Conservation (phyloP, 495 filamentous ascomycete genomes). For the Cryomyces antarcticus region DNA sequence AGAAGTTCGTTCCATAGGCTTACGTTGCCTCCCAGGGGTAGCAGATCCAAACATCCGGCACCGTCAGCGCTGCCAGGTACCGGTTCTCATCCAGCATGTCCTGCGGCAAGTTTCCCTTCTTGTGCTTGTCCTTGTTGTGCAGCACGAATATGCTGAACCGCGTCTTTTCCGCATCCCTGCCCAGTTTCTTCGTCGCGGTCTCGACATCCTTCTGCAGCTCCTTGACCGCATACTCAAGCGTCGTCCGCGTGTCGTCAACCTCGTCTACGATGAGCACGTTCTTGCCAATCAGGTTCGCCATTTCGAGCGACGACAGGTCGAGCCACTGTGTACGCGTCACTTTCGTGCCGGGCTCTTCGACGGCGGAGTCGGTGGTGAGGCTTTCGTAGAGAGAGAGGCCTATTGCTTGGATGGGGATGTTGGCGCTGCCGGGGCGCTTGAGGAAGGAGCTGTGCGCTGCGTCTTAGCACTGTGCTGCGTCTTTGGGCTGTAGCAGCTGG, state of each 20-base stretch:
- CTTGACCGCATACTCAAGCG: constrained; percentile 85
- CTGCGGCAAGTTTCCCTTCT: constrained; percentile 71
- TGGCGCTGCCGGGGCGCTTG: constrained; percentile 66
- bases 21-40: constrained; percentile 97
- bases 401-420: constrained; percentile 99
- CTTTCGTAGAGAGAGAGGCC: constrained; percentile 92
- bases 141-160: constrained; percentile 86
- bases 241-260: constrained; percentile 95
- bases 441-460: constrained; percentile 53
- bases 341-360: constrained; percentile 70
- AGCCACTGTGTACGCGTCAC: constrained; percentile 98
- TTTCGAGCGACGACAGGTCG: constrained; percentile 71
- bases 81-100: constrained; percentile 53
- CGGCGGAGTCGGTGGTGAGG: constrained; percentile 28
- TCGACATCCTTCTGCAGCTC: constrained; percentile 96
- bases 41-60: constrained; percentile 89
- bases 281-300: constrained; percentile 86
- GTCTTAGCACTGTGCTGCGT: background rate
- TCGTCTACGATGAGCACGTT: constrained; percentile 96
- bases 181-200: constrained; percentile 48
- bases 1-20: constrained; percentile 10
- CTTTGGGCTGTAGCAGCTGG: background rate
- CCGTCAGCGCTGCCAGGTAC: constrained; percentile 75
- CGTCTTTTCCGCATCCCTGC: constrained; percentile 45
- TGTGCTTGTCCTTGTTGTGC: constrained; percentile 48